Percentiles rank a stretch among this genome's conserved stretches.
Conservation (phyloP, 2,329 filamentous ascomycete species). For the Verticillium alfalfae region DNA sequence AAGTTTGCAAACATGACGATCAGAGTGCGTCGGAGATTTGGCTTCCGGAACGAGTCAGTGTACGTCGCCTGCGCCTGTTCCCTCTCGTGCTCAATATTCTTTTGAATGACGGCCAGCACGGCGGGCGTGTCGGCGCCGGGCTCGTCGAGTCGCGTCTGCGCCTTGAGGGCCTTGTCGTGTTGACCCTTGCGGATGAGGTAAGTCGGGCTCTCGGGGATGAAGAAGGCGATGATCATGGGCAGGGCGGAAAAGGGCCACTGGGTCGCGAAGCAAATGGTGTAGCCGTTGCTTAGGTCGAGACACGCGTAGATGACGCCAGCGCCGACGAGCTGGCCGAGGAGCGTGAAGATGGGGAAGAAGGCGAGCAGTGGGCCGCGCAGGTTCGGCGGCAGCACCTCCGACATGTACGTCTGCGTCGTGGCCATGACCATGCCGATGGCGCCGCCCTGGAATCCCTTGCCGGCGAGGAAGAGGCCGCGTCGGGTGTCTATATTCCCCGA, state of each 20-base stretch:
- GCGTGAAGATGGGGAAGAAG: constrained; percentile 41
- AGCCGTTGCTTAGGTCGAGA: constrained; percentile 23
- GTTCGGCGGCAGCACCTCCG: constrained; percentile 39
- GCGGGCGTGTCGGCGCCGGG: constrained; percentile 27
- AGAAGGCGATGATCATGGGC: constrained; percentile 32
- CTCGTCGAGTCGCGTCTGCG: constrained; percentile 44
- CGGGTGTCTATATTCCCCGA: constrained; percentile 16
- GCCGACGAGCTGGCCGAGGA: constrained; percentile 42
- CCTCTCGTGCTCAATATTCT: constrained; percentile 38
- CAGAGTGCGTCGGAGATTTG: constrained; percentile 33
- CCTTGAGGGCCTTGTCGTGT: constrained; percentile 31
- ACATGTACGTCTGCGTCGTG: constrained; percentile 40
- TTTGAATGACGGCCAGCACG: constrained; percentile 36
- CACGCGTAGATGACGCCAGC: constrained; percentile 31
- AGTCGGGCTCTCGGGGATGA: constrained; percentile 45
- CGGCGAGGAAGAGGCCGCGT: constrained; percentile 33
- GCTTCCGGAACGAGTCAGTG: constrained; percentile 34
- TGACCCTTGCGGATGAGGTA: constrained; percentile 37
- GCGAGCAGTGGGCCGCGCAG: constrained; percentile 41
- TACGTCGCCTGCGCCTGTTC: constrained; percentile 26
- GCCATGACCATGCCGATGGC: constrained; percentile 38
- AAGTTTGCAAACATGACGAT: constrained; percentile 35
- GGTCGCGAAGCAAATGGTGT: constrained; percentile 33
- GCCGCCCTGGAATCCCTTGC: constrained; percentile 38
- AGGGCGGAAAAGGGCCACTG: constrained; percentile 38